These are phyloP conservation scores for Beauveria australis DNA, from an alignment of 2,329 filamentous ascomycete genomes.

Conservation along the genomic window DNA sequence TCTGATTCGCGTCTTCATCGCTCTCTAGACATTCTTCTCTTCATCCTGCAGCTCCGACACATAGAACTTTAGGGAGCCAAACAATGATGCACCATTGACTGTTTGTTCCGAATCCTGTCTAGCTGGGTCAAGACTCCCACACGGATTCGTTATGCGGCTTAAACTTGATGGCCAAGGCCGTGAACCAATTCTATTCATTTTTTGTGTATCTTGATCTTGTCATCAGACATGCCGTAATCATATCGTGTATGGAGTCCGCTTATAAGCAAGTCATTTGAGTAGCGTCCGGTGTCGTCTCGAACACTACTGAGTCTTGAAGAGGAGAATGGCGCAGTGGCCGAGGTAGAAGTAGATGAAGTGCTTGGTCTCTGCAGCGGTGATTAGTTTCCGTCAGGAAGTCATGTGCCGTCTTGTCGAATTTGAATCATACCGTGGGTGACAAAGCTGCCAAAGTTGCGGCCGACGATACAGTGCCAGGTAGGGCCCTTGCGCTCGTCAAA, in stretches of 20 bases:
- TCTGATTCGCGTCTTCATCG: not conserved
- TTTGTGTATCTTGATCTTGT: not conserved
- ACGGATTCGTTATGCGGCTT: not conserved
- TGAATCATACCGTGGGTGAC: slow-evolving; percentile 77
- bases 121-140: too few species aligned
- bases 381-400: not conserved
- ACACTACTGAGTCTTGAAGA: slow-evolving; percentile 93
- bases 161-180: not conserved
- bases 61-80: not conserved
- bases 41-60: not conserved
- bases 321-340: slow-evolving; percentile 92
- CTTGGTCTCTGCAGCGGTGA: slow-evolving; percentile 70
- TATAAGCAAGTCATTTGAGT: not conserved
- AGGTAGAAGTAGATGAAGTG: slow-evolving; percentile 99
- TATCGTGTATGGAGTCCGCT: not conserved
- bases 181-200: slow-evolving; percentile 5
- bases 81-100: not conserved
- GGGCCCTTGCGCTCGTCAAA: slow-evolving; percentile 96
- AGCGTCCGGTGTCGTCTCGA: not conserved
- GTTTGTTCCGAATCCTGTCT: not conserved
- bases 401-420: not conserved
- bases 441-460: slow-evolving; percentile 97
- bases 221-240: not conserved
- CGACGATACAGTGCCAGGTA: slow-evolving; percentile 99
- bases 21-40: not conserved